Evolutionary conservation across 169 alveolate genomes (phyloP).

Genomic region (Eimeria praecox): DNA sequence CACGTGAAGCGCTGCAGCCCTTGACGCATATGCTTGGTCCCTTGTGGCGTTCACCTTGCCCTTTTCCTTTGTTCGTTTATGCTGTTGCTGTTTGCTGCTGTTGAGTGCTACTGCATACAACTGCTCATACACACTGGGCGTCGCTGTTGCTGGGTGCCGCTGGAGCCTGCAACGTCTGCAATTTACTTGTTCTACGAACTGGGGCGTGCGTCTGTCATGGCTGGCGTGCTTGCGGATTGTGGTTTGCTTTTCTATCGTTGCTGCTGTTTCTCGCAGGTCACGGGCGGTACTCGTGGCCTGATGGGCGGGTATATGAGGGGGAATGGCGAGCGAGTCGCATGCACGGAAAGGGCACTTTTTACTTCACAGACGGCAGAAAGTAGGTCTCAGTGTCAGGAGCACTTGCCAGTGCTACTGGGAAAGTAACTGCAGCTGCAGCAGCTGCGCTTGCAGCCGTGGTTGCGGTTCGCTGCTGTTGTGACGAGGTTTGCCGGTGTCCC

Average conservation of each 20-base stretch:
- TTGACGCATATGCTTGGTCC: neutral
- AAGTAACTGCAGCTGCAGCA: neutral
- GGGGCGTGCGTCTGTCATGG: neutral
- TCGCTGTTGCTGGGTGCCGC: neutral
- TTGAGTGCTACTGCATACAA: neutral
- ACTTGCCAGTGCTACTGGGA: conserved; percentile 63
- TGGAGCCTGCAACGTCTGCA: neutral
- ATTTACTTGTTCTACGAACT: neutral
- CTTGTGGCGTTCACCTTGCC: neutral
- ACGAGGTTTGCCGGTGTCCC: neutral
- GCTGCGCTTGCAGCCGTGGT: neutral
- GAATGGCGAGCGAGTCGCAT: conserved; percentile 87
- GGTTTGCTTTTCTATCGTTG: neutral
- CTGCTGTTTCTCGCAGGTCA: conserved; percentile 76
- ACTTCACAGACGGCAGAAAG: conserved; percentile 88
- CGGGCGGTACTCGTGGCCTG: conserved; percentile 89
- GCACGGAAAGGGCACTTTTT: conserved; percentile 87
- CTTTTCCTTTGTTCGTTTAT: neutral
- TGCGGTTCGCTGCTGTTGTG: neutral
- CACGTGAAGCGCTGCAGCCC: neutral
- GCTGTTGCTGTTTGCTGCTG: neutral
- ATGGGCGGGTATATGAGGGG: conserved; percentile 90
- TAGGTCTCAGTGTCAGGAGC: neutral
- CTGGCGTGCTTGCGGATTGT: neutral
- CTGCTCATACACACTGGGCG: neutral